Percentiles rank a stretch among this genome's conserved stretches.
phyloP scores from a whole-genome alignment of 2,329 filamentous ascomycete genomes.

The Helminthosporium solani region DNA sequence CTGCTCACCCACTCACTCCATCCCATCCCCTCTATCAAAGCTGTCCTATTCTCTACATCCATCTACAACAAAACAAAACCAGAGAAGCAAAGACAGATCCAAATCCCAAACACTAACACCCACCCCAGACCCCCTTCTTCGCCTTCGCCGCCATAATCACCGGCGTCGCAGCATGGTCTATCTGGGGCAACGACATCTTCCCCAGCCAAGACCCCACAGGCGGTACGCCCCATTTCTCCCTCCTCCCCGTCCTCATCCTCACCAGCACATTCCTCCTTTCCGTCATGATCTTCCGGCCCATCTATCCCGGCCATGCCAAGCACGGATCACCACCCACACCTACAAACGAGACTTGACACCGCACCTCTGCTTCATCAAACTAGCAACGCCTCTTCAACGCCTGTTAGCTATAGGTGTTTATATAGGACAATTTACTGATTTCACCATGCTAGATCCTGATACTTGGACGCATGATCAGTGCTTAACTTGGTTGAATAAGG shows the following conservation, averaged over 20 bases:
- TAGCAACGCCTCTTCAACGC: no score
- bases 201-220: constrained; percentile 79
- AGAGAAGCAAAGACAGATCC: no score
- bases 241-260: constrained; percentile 2
- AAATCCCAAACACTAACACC: no score
- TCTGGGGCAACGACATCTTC: constrained; percentile 85
- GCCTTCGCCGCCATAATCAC: constrained; percentile 77
- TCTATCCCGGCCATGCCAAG: no score
- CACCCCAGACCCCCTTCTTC: constrained; percentile 38
- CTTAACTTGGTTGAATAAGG: constrained; percentile 75
- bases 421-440: no score
- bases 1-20: constrained; percentile 16
- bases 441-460: constrained; percentile 54
- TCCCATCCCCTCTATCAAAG: constrained; percentile 10
- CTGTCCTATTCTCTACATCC: constrained; percentile 17
- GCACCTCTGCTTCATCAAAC: no score
- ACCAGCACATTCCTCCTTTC: neutral
- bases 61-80: no score
- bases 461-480: constrained; percentile 80
- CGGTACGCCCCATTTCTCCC: constrained; percentile 49
- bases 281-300: neutral
- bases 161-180: constrained; percentile 77
- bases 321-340: no score
- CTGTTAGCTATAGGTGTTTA: no score
- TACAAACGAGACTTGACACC: no score